These are phyloP conservation scores for Yarrowia osloensis DNA, from an alignment of 805 yeast genomes.

Conservation along the genomic window DNA sequence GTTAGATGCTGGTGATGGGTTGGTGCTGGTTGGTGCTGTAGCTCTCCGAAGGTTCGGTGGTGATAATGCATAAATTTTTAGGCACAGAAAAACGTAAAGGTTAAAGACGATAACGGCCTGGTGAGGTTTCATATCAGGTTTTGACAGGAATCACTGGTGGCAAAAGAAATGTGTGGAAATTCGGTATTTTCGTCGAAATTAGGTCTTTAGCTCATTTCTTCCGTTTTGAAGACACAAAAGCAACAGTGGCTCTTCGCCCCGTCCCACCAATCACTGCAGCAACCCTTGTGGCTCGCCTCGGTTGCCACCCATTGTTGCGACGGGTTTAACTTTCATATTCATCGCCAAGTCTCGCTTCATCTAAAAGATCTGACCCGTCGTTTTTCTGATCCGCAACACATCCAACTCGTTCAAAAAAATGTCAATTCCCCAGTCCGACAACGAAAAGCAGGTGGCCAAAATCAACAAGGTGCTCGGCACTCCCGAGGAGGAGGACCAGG, in stretches of 20 bases:
- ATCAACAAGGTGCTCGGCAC: neutral
- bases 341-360: constrained; percentile 3
- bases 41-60: neutral
- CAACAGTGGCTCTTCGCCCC: no score
- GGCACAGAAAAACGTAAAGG: neutral
- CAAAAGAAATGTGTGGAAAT: no score
- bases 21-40: neutral
- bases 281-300: no score
- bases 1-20: no score
- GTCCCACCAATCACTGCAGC: neutral
- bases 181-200: neutral
- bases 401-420: neutral
- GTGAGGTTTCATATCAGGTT: no score
- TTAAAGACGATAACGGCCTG: neutral
- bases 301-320: neutral
- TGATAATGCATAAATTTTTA: constrained; percentile 9
- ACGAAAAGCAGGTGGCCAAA: neutral
- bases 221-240: no score
- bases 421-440: constrained; percentile 16
- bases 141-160: no score
- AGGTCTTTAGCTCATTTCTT: neutral
- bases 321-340: constrained; percentile 9
- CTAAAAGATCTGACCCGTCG: neutral
- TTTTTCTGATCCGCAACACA: neutral
- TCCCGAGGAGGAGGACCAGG: constrained; percentile 4